Evolutionary conservation across 2,329 filamentous ascomycete species (phyloP).

Genomic region (Phialophora expanda): DNA sequence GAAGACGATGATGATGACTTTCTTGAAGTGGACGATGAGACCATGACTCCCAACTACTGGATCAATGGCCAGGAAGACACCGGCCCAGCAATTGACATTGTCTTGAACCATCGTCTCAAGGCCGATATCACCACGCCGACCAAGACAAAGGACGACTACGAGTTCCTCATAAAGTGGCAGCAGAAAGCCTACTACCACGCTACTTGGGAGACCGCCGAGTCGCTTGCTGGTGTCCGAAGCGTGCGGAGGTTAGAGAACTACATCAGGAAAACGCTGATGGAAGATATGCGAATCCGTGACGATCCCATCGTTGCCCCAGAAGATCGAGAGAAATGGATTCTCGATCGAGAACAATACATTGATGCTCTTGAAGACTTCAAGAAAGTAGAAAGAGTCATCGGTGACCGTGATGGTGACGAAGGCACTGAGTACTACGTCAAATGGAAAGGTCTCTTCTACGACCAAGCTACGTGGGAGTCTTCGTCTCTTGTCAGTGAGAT

Average conservation of each 20-base stretch:
- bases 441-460: slow-evolving; percentile 94
- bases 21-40: slow-evolving; percentile 61
- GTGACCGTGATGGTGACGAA: slow-evolving; percentile 76
- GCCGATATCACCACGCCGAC: slow-evolving; percentile 60
- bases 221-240: slow-evolving; percentile 77
- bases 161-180: slow-evolving; percentile 96
- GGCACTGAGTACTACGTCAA: slow-evolving; percentile 91
- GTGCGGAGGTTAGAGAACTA: slow-evolving; percentile 94
- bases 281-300: slow-evolving; percentile 77
- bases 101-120: slow-evolving; percentile 82
- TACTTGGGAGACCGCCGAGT: slow-evolving; percentile 85
- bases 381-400: slow-evolving; percentile 90
- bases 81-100: slow-evolving; percentile 84
- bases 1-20: slow-evolving; percentile 67
- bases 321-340: slow-evolving; percentile 88
- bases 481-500: slow-evolving; percentile 75
- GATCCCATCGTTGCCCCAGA: slow-evolving; percentile 78
- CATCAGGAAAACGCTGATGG: slow-evolving; percentile 78
- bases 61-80: slow-evolving; percentile 73
- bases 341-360: slow-evolving; percentile 90
- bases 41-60: slow-evolving; percentile 72
- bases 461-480: slow-evolving; percentile 91
- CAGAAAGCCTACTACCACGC: slow-evolving; percentile 93
- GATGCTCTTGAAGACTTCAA: slow-evolving; percentile 89
- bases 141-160: slow-evolving; percentile 73